phyloP scores from a whole-genome alignment of 495 filamentous ascomycete genomes.

The Hyaloscypha hepaticicola region DNA sequence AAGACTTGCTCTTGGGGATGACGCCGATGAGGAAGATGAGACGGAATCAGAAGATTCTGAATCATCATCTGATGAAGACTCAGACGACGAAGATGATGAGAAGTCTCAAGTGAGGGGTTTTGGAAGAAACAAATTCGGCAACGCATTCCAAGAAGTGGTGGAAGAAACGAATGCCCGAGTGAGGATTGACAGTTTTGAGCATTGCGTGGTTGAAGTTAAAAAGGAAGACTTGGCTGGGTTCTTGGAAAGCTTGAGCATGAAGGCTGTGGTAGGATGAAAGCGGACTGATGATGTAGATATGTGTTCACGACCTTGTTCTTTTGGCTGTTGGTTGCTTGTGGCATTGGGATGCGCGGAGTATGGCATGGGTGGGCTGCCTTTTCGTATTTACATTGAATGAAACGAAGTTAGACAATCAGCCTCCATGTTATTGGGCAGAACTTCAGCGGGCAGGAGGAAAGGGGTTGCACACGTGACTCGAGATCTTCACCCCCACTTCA shows the following conservation, averaged over 20 bases:
- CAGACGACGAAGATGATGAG: conserved; percentile 62
- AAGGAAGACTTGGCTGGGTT: conserved; percentile 94
- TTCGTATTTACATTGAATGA: neutral
- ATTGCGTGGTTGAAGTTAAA: conserved; percentile 93
- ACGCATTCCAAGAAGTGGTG: conserved; percentile 94
- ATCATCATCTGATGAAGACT: conserved; percentile 46
- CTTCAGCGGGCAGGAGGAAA: neutral
- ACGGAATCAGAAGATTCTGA: conserved; percentile 57
- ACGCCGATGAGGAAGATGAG: conserved; percentile 60
- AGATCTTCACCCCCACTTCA: neutral
- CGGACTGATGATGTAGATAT: conserved; percentile 26
- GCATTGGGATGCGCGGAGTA: conserved; percentile 10
- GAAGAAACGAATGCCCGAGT: conserved; percentile 87
- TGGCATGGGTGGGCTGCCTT: conserved; percentile 8
- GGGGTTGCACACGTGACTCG: neutral
- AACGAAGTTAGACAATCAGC: neutral
- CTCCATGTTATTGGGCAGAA: neutral
- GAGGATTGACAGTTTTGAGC: conserved; percentile 93
- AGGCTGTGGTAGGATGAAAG: conserved; percentile 79
- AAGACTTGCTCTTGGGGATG: conserved; percentile 43
- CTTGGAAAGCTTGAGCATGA: conserved; percentile 87
- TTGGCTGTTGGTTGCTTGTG: neutral
- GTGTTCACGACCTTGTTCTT: conserved; percentile 26
- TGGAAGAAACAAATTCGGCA: conserved; percentile 84
- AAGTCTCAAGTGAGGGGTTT: conserved; percentile 56